These are phyloP conservation scores for Alternaria arbusti DNA, from an alignment of 2,329 filamentous ascomycete species.

Conservation along the genomic window DNA sequence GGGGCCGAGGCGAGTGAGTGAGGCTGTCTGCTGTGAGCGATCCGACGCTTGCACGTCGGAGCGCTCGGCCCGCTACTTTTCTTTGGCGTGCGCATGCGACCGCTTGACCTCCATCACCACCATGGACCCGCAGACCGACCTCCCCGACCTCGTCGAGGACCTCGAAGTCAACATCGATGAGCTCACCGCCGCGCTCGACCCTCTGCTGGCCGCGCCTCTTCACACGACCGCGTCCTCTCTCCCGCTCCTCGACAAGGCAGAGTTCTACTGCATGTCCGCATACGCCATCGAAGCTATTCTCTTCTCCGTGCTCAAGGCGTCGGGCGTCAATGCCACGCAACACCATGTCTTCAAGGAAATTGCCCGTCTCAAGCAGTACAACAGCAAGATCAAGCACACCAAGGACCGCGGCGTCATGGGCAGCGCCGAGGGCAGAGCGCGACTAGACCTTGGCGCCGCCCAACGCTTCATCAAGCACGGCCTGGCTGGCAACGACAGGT, in stretches of 20 bases:
- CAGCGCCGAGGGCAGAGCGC: conserved; percentile 53
- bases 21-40: conserved; percentile 12
- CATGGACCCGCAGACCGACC: conserved; percentile 62
- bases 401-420: conserved; percentile 58
- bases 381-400: conserved; percentile 83
- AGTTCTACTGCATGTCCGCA: conserved; percentile 84
- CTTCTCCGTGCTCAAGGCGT: conserved; percentile 81
- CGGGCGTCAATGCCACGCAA: conserved; percentile 78
- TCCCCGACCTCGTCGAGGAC: conserved; percentile 72
- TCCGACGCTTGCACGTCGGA: conserved; percentile 8
- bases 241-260: conserved; percentile 92
- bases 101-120: neutral
- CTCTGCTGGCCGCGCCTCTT: conserved; percentile 72
- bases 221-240: conserved; percentile 75
- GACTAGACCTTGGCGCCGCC: conserved; percentile 76
- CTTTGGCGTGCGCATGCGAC: conserved; percentile 9
- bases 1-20: conserved; percentile 10
- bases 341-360: conserved; percentile 88
- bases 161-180: conserved; percentile 81
- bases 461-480: conserved; percentile 82
- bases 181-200: conserved; percentile 74
- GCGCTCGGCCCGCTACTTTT: conserved; percentile 36
- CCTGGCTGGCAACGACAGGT: conserved; percentile 62
- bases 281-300: conserved; percentile 91
- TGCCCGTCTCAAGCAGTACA: conserved; percentile 86